phyloP scores from a whole-genome alignment of 768 basidiomycete genomes.

The Naganishia friedmannii region DNA sequence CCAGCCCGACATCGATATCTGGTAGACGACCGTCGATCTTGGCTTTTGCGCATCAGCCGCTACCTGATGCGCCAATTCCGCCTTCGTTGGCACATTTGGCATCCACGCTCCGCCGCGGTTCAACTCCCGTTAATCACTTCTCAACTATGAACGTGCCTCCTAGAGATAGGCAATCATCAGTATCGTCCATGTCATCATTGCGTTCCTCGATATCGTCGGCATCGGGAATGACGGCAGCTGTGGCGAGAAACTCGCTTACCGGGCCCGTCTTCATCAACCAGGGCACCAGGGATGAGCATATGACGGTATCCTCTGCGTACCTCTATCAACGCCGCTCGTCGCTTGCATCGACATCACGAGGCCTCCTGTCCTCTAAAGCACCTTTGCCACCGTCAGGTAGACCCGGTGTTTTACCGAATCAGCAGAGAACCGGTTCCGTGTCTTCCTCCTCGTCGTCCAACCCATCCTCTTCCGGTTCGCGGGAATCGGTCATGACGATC shows the following conservation, averaged over 20 bases:
- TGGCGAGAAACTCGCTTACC: not conserved
- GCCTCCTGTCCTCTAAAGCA: not conserved
- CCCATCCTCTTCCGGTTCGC: conserved; percentile 1
- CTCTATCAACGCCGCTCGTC: conserved; percentile 22
- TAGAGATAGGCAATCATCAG: conserved; percentile 7
- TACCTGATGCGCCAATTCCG: conserved; percentile 7
- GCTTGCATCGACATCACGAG: conserved; percentile 17
- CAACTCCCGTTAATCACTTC: not conserved
- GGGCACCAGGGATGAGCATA: conserved; percentile 23
- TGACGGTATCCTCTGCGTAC: conserved; percentile 25
- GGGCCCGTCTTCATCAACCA: conserved; percentile 23
- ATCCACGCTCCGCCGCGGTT: not conserved
- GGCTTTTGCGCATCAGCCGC: conserved; percentile 13
- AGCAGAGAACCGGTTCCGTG: conserved; percentile 8
- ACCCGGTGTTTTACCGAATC: conserved; percentile 1
- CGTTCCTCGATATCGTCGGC: conserved; percentile 20
- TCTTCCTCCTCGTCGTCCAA: conserved; percentile 9
- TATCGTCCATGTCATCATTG: not conserved
- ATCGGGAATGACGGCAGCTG: conserved; percentile 12
- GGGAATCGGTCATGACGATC: conserved; percentile 18
- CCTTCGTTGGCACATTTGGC: conserved; percentile 15
- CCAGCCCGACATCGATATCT: not conserved
- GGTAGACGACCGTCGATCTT: conserved; percentile 5
- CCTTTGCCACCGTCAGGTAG: not conserved
- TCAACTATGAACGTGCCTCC: not conserved